Conservation (phyloP, 441 rosid species). For the Hypseocharis bilobata region DNA sequence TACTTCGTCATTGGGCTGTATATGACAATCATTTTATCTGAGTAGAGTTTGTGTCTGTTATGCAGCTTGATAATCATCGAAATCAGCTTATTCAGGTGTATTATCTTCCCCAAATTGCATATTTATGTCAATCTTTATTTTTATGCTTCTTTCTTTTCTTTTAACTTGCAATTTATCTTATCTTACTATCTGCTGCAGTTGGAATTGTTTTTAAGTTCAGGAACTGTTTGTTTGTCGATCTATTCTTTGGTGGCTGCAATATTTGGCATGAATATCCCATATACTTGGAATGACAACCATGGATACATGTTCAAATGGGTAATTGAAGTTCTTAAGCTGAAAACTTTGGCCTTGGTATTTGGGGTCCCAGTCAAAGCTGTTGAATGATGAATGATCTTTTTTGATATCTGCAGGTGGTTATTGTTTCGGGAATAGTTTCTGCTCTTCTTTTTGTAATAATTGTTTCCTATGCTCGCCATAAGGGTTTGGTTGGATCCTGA, state of each 20-base stretch:
- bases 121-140: not conserved
- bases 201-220: constrained; percentile 73
- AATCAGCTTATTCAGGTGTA: constrained; percentile 91
- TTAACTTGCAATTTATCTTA: not conserved
- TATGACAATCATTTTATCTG: not conserved
- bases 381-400: constrained; percentile 3
- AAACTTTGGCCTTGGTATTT: no score
- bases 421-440: constrained; percentile 31
- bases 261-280: constrained; percentile 91
- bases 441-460: constrained; percentile 37
- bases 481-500: constrained; percentile 83
- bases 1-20: not conserved
- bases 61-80: constrained; percentile 94
- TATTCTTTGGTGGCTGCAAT: constrained; percentile 70
- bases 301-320: constrained; percentile 80
- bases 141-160: not conserved
- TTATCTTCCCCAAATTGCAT: not conserved
- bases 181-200: constrained; percentile 40
- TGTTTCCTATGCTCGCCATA: constrained; percentile 64
- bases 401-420: constrained; percentile 46
- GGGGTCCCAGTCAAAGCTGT: not conserved
- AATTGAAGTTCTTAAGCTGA: constrained; percentile 20
- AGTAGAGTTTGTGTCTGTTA: constrained; percentile 13
- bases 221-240: constrained; percentile 56
- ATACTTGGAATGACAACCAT: constrained; percentile 55